A percentile compares a stretch with the other conserved stretches of the same genome.
Evolutionary conservation across 805 yeast species (phyloP).

Genomic region (Brettanomyces custersianus): DNA sequence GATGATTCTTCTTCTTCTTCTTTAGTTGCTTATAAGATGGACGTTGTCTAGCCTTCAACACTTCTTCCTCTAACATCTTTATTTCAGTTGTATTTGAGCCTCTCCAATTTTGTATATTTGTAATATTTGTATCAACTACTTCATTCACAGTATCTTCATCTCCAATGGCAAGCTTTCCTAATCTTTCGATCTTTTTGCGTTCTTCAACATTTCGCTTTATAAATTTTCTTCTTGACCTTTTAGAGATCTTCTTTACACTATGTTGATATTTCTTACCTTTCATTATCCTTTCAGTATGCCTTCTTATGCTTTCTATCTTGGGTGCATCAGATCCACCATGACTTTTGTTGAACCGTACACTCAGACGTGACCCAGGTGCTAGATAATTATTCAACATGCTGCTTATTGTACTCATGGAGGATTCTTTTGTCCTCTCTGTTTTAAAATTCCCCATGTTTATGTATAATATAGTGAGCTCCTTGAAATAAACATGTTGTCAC

Average conservation of each 20-base stretch:
- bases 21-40: constrained; percentile 12
- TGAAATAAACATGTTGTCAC: background rate
- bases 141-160: constrained; percentile 26
- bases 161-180: constrained; percentile 16
- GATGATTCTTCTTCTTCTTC: constrained; percentile 18
- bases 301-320: constrained; percentile 16
- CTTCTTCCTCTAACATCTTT: constrained; percentile 31
- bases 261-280: constrained; percentile 7
- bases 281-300: constrained; percentile 11
- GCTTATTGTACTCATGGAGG: too few species aligned
- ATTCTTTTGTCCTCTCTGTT: too few species aligned
- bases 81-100: constrained; percentile 29
- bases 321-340: constrained; percentile 17
- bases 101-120: constrained; percentile 26
- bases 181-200: constrained; percentile 12
- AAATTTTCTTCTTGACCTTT: constrained; percentile 10
- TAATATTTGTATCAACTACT: constrained; percentile 32
- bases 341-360: too few species aligned
- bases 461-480: background rate
- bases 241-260: constrained; percentile 13
- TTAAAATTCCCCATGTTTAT: too few species aligned
- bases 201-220: constrained; percentile 9
- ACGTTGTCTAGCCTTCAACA: constrained; percentile 35
- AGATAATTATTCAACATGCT: too few species aligned
- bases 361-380: too few species aligned